phyloP scores from a whole-genome alignment of 306 rosid genomes.

The Dalbergia cochinchinensis region DNA sequence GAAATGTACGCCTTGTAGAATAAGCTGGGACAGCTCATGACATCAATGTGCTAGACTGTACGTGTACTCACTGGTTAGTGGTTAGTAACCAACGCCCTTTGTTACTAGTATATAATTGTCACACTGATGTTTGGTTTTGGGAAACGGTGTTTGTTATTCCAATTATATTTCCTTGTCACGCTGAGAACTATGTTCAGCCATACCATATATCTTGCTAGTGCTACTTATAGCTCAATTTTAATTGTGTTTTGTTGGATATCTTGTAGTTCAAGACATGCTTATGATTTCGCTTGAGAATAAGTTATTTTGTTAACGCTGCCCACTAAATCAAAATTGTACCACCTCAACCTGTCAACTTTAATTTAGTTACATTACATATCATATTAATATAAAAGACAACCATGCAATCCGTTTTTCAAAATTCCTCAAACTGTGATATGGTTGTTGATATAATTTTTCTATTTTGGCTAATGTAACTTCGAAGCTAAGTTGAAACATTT shows the following conservation, averaged over 20 bases:
- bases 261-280: conserved; percentile 40
- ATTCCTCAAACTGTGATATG: not conserved
- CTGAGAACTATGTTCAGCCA: conserved; percentile 36
- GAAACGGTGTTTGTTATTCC: conserved; percentile 37
- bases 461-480: conserved; percentile 25
- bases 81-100: conserved; percentile 18
- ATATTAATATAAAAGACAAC: conserved; percentile 32
- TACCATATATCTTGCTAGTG: not conserved
- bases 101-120: conserved; percentile 16
- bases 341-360: conserved; percentile 13
- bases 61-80: conserved; percentile 26
- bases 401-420: conserved; percentile 10
- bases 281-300: not conserved
- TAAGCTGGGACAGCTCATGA: conserved; percentile 52
- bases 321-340: not conserved
- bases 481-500: conserved; percentile 39
- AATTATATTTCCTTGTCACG: not conserved
- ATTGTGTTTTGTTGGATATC: conserved; percentile 8
- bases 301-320: not conserved
- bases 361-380: conserved; percentile 35
- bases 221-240: not conserved
- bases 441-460: conserved; percentile 18
- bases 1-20: conserved; percentile 15
- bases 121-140: conserved; percentile 45
- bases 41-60: conserved; percentile 32